Base-by-base conservation (phyloP, 1,139 yeast genomes). In the Geotrichum cucujoidarum region DNA sequence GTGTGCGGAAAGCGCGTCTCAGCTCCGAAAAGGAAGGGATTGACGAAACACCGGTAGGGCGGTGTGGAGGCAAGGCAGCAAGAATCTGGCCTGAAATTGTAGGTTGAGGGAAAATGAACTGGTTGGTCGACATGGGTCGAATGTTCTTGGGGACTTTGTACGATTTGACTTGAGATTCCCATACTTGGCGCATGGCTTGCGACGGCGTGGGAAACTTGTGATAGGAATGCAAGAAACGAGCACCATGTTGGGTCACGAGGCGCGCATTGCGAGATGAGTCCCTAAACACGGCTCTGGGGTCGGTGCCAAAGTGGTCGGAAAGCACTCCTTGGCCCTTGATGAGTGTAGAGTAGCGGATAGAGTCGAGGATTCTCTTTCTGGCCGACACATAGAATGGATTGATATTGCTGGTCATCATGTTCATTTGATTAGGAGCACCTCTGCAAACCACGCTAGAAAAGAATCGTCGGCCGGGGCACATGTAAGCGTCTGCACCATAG, bases 21-120 rank as follows among this genome's bases (percentile, higher is more conserved):
- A 49, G 36, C 17, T 42, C 42, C 10, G 42, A 20, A 14, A 49
- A 37, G 16, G 52, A 49, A 20, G 42, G 41, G 21, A 46, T 31
- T 2, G 48, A 42, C 6, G 46, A 32, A 3, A 41, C n/a, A 5
- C 25, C 8, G 6, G 43, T 30, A 11, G 35, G 8, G 7, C 27
- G 6, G 14, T 17, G 13, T 7, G 38, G 38, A 27, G 32, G 18
- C 24, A 32, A 35, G 11, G 44, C 4, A 4, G 47, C 18, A 13
- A 38, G 25, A 17, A 45, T 14, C 1, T 17, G 32, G 30, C 24
- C n/a, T 3, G 43, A 17, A 8, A 43, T 14, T 6, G 47, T 39
- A 14, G 48, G 49, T 22, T 16, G 18, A 21, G 52, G 52, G 24
- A 24, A 49, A 17, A 39, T 14, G 20, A 49, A 43, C 13, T 38